Base-by-base conservation (phyloP, 352 stramenopile species). In the Phytophthora pistaciae region DNA sequence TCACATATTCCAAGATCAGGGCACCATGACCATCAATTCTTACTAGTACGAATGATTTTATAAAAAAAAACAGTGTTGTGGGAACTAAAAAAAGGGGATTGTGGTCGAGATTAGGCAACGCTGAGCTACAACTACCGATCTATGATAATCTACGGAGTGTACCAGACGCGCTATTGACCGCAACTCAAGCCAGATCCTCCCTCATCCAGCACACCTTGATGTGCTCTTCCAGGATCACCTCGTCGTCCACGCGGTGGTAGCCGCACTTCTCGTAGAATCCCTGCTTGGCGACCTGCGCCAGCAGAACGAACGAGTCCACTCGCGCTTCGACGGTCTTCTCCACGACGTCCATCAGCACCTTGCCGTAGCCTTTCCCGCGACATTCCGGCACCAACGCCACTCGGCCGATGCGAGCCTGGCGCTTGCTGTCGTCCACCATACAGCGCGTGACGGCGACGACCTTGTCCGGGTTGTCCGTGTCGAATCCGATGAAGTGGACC, bases 181-280 rank as follows among this genome's bases (percentile, higher is more conserved):
- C 29, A 36, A 36, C 29, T 36, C 29, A 36, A 36, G 7, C 29
- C 38, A 44, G 38, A 8, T 64, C 16, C 23, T 64, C 56, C 23
- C 29, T 9, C 57, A 56, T 64, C 57, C 57, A 64, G 42, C 57
- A 64, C 23, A 64, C 42, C 42, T 55, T 55, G 21, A 64, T 64
- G 27, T 64, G 42, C 42, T 64, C 57, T n/a, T 64, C 57, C 6
- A 64, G 57, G n/a, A 64, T 56, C 25, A 56, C 57, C 6, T 55
- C 27, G 27, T 64, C 44, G 27, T 55, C 57, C 57, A n/a, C 25
- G 48, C 48, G 48, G n/a, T 54, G n/a, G 48, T 54, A 54, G 8
- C 48, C 48, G 48, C 48, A 54, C 10, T 54, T 54, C 48, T 54
- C 48, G 48, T 54, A 54, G 48, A 54, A 54, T 3, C 48, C 48